These are phyloP conservation scores for Cephaloascus fragrans DNA, from an alignment of 805 yeast species.

Conservation along the genomic window DNA sequence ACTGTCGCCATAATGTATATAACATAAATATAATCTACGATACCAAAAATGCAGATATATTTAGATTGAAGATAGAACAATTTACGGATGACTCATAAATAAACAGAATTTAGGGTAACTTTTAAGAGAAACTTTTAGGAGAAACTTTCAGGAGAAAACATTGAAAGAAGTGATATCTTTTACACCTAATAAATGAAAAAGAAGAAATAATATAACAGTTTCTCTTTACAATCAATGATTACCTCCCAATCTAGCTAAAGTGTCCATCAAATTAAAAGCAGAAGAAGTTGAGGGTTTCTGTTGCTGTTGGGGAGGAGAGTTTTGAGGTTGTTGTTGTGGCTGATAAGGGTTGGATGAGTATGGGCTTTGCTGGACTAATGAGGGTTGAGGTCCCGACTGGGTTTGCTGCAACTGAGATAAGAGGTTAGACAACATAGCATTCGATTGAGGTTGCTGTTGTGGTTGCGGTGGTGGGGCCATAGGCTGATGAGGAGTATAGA, in stretches of 20 bases:
- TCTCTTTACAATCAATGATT: neutral
- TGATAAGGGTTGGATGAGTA: neutral
- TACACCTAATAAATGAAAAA: too few species aligned
- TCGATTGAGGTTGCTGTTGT: neutral
- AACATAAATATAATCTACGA: too few species aligned
- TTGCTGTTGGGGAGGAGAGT: conserved; percentile 2
- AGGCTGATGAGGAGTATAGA: neutral
- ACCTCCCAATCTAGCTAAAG: conserved; percentile 1
- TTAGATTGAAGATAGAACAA: too few species aligned
- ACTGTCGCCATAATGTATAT: too few species aligned
- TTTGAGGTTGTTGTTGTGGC: conserved; percentile 4
- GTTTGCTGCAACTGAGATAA: neutral
- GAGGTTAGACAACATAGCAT: neutral
- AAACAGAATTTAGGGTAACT: too few species aligned
- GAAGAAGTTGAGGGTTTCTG: conserved; percentile 2
- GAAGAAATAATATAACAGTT: too few species aligned
- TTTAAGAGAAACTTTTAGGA: too few species aligned
- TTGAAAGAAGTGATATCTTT: too few species aligned
- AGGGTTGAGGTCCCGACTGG: neutral
- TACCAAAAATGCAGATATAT: too few species aligned
- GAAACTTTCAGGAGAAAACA: too few species aligned
- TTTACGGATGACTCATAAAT: too few species aligned
- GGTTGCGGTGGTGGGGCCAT: neutral
- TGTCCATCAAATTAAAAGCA: conserved; percentile 1
- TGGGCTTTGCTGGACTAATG: too few species aligned